These are phyloP conservation scores for Aspergillus hortae DNA, from an alignment of 2,329 filamentous ascomycete genomes.

Conservation along the genomic window DNA sequence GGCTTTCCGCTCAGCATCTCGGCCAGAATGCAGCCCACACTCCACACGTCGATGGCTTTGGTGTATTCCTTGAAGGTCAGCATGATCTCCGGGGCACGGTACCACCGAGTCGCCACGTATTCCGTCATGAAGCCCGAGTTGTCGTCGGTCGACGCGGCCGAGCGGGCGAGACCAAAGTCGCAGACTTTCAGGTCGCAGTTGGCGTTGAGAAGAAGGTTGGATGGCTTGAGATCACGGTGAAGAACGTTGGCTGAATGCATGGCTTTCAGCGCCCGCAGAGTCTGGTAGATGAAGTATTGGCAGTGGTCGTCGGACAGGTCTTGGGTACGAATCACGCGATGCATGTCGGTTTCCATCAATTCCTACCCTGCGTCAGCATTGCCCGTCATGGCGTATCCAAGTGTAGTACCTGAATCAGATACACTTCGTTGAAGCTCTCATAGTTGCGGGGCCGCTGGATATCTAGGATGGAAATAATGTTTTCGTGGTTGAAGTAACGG, in stretches of 20 bases:
- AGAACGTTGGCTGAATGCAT: conserved; percentile 99
- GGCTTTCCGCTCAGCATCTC: conserved; percentile 99
- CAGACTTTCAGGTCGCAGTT: conserved; percentile 99
- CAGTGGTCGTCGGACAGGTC: conserved; percentile 98
- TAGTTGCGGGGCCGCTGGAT: conserved; percentile 98
- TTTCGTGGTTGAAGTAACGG: conserved; percentile 99
- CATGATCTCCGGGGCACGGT: conserved; percentile 99
- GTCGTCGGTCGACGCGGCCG: conserved; percentile 93
- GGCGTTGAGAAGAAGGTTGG: conserved; percentile 92
- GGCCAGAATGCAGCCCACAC: conserved; percentile 93
- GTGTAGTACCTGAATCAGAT: conserved; percentile 82
- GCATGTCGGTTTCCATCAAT: conserved; percentile 99
- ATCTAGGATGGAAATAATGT: conserved; percentile 98
- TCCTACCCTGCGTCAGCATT: conserved; percentile 55
- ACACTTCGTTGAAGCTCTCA: conserved; percentile 94
- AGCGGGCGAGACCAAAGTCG: conserved; percentile 94
- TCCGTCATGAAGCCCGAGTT: conserved; percentile 99
- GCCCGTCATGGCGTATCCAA: not conserved
- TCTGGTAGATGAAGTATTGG: conserved; percentile 99
- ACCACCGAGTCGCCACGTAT: conserved; percentile 99
- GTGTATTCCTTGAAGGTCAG: conserved; percentile 99
- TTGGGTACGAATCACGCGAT: conserved; percentile 96
- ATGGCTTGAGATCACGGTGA: conserved; percentile 95
- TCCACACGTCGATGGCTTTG: conserved; percentile 99
- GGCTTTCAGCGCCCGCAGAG: conserved; percentile 91